These are phyloP conservation scores for Telfairia occidentalis DNA, from an alignment of 331 rosid genomes.

Conservation along the genomic window DNA sequence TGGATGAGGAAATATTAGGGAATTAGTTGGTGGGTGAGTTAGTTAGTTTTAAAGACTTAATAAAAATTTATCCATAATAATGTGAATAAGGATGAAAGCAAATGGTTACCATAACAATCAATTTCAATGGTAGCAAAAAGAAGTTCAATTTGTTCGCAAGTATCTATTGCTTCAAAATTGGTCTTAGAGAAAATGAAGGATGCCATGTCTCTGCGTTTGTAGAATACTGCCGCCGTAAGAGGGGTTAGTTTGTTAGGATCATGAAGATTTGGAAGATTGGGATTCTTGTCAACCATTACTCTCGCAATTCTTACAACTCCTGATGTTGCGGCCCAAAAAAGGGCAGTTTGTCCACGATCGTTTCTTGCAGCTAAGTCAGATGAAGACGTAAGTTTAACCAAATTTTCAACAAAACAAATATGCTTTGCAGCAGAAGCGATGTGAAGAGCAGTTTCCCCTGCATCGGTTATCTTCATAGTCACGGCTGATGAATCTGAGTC, in stretches of 20 bases:
- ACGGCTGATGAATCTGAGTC: constrained; percentile 7
- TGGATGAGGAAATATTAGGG: too few species aligned
- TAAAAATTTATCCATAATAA: too few species aligned
- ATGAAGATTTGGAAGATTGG: constrained; percentile 14
- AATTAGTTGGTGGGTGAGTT: too few species aligned
- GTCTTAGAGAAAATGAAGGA: constrained; percentile 18
- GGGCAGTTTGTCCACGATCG: constrained; percentile 15
- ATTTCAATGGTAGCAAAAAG: constrained; percentile 15
- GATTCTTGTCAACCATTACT: constrained; percentile 22
- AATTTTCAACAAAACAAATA: constrained; percentile 13
- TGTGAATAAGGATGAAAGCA: neutral
- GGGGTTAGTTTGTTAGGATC: constrained; percentile 9
- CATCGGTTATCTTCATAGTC: constrained; percentile 10
- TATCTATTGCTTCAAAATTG: neutral
- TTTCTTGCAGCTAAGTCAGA: constrained; percentile 13
- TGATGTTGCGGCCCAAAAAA: constrained; percentile 18
- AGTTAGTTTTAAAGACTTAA: too few species aligned
- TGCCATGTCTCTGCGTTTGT: constrained; percentile 21
- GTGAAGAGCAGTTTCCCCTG: constrained; percentile 23
- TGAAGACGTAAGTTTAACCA: constrained; percentile 8
- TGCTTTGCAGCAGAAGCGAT: constrained; percentile 18
- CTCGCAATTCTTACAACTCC: constrained; percentile 19
- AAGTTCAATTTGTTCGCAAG: constrained; percentile 13
- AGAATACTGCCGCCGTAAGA: constrained; percentile 13
- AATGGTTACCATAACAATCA: constrained; percentile 24